phyloP scores from a whole-genome alignment of 2,329 filamentous ascomycete species.

The Aspergillus tubingensis region DNA sequence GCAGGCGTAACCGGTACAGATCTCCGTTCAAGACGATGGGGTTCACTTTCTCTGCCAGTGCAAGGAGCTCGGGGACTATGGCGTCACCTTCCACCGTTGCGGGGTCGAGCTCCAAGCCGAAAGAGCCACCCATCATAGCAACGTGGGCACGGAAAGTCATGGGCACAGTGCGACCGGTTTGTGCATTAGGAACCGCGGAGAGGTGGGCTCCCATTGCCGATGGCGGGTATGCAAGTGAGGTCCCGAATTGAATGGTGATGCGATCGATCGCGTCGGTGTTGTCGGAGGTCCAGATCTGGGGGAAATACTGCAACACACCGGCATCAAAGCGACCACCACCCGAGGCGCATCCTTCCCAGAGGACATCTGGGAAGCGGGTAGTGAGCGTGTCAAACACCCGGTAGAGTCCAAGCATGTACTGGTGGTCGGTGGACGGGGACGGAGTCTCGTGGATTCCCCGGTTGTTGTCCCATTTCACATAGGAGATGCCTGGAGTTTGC shows the following conservation, averaged over 20 bases:
- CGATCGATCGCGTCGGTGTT: constrained; percentile 65
- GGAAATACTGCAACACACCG: constrained; percentile 65
- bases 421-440: constrained; percentile 56
- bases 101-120: constrained; percentile 66
- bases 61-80: constrained; percentile 56
- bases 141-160: constrained; percentile 65
- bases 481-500: constrained; percentile 55
- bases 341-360: constrained; percentile 68
- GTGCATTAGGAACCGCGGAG: constrained; percentile 61
- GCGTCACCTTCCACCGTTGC: constrained; percentile 53
- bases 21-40: constrained; percentile 61
- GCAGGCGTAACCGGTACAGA: constrained; percentile 61
- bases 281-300: constrained; percentile 67
- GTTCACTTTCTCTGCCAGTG: constrained; percentile 58
- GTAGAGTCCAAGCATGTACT: constrained; percentile 66
- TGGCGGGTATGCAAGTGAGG: constrained; percentile 63
- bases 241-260: constrained; percentile 65
- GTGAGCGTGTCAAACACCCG: constrained; percentile 63
- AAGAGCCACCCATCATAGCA: constrained; percentile 69
- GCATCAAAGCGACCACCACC: constrained; percentile 67
- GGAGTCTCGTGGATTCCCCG: constrained; percentile 63
- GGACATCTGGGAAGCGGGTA: constrained; percentile 59
- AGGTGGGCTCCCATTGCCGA: constrained; percentile 68
- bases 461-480: constrained; percentile 72
- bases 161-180: constrained; percentile 58